Conservation (phyloP, 176 grass and related monocot species). For the Tillandsia leiboldiana region DNA sequence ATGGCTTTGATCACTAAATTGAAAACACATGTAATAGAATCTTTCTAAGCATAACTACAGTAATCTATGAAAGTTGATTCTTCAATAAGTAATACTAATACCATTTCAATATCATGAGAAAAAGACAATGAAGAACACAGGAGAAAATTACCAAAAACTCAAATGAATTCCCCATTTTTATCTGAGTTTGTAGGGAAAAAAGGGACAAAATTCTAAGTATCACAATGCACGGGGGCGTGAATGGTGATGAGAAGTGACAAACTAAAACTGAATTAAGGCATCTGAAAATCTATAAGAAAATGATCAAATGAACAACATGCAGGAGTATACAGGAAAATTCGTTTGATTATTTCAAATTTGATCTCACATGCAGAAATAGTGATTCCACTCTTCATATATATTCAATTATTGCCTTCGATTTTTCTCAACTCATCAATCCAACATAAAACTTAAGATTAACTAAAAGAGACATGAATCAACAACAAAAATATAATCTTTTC, state of each 20-base stretch:
- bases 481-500: not conserved
- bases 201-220: not conserved
- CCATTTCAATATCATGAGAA: too few species aligned
- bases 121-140: too few species aligned
- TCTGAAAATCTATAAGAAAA: not conserved
- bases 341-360: not conserved
- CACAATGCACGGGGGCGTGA: not conserved
- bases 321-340: not conserved
- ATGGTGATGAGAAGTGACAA: not conserved
- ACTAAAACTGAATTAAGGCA: not conserved
- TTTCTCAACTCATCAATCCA: not conserved
- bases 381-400: not conserved
- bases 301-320: not conserved
- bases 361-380: not conserved
- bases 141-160: too few species aligned
- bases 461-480: not conserved
- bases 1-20: not conserved
- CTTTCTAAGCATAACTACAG: not conserved
- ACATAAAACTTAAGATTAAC: not conserved
- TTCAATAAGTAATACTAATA: not conserved
- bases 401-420: not conserved
- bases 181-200: not conserved
- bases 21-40: not conserved
- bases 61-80: not conserved
- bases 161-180: too few species aligned